Percentiles rank a stretch among this genome's conserved stretches.
phyloP scores from a whole-genome alignment of 2,329 filamentous ascomycete species.

The Cladosporium phlei region DNA sequence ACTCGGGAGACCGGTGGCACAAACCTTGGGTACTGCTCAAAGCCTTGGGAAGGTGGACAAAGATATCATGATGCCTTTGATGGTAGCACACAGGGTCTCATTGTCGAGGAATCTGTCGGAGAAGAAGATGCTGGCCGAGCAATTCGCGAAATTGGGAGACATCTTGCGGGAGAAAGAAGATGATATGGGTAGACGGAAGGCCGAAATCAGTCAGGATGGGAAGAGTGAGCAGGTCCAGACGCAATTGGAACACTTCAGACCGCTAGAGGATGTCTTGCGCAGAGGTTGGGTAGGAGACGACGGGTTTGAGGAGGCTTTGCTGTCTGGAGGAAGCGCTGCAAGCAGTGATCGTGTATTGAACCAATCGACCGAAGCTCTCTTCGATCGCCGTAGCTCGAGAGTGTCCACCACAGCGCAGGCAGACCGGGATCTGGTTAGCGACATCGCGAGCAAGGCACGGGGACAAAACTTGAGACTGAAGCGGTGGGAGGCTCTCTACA shows the following conservation, averaged over 20 bases:
- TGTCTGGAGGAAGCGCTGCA: constrained; percentile 59
- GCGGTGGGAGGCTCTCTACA: constrained; percentile 68
- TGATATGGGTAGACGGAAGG: constrained; percentile 48
- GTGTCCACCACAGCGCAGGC: not conserved
- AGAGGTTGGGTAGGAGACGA: constrained; percentile 77
- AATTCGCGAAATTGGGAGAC: constrained; percentile 60
- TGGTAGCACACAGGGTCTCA: constrained; percentile 67
- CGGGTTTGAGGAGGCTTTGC: constrained; percentile 66
- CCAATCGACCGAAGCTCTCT: constrained; percentile 26
- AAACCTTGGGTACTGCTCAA: constrained; percentile 46
- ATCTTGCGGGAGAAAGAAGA: constrained; percentile 38
- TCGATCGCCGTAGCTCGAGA: not conserved
- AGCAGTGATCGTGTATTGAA: constrained; percentile 60
- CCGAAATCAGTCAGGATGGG: not conserved
- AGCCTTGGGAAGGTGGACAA: constrained; percentile 30
- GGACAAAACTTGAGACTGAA: constrained; percentile 64
- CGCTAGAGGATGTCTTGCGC: constrained; percentile 55
- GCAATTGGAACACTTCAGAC: constrained; percentile 24
- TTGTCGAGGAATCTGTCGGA: constrained; percentile 55
- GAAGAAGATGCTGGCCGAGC: constrained; percentile 55
- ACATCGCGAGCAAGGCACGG: constrained; percentile 64
- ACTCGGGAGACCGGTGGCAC: constrained; percentile 38
- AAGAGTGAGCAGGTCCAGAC: constrained; percentile 17
- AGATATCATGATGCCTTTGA: constrained; percentile 55
- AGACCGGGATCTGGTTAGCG: constrained; percentile 57